Conservation (phyloP, 495 filamentous ascomycete species). For the Podospora pseudocomata region DNA sequence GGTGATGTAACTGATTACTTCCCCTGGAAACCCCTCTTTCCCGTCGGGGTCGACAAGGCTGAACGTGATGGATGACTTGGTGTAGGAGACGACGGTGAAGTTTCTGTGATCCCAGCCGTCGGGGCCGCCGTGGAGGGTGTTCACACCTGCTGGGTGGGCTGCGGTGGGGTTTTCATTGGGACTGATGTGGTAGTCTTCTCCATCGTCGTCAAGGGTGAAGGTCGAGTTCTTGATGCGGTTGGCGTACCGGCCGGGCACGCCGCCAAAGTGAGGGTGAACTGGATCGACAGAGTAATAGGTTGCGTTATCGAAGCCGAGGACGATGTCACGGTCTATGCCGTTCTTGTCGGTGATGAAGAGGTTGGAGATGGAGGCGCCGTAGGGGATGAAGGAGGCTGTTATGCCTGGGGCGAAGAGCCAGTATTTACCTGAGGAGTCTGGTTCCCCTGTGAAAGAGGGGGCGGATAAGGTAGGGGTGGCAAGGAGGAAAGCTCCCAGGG, state of each 20-base stretch:
- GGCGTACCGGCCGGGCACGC: conserved; percentile 76
- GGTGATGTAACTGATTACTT: conserved; percentile 72
- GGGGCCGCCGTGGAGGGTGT: conserved; percentile 79
- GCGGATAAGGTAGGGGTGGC: background rate
- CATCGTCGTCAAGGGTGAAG: conserved; percentile 74
- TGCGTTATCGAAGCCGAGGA: conserved; percentile 77
- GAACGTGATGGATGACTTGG: conserved; percentile 70
- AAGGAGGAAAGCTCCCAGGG: conserved; percentile 10
- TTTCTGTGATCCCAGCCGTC: conserved; percentile 80
- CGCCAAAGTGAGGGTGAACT: conserved; percentile 71
- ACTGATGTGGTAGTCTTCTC: conserved; percentile 57
- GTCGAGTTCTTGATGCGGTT: conserved; percentile 85
- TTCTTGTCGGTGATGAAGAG: conserved; percentile 68
- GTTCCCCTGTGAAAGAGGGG: conserved; percentile 16
- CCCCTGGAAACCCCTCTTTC: conserved; percentile 74
- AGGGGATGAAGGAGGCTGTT: conserved; percentile 69
- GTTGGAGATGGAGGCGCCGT: conserved; percentile 73
- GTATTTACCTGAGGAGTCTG: conserved; percentile 58
- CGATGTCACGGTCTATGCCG: conserved; percentile 62
- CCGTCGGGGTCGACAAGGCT: conserved; percentile 67
- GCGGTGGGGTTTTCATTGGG: conserved; percentile 65
- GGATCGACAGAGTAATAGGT: conserved; percentile 63
- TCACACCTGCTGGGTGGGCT: conserved; percentile 46
- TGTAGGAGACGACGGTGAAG: conserved; percentile 70
- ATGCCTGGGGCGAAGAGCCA: conserved; percentile 70